These are phyloP conservation scores for Pythium plurisporium DNA, from an alignment of 352 stramenopile genomes.

Conservation along the genomic window DNA sequence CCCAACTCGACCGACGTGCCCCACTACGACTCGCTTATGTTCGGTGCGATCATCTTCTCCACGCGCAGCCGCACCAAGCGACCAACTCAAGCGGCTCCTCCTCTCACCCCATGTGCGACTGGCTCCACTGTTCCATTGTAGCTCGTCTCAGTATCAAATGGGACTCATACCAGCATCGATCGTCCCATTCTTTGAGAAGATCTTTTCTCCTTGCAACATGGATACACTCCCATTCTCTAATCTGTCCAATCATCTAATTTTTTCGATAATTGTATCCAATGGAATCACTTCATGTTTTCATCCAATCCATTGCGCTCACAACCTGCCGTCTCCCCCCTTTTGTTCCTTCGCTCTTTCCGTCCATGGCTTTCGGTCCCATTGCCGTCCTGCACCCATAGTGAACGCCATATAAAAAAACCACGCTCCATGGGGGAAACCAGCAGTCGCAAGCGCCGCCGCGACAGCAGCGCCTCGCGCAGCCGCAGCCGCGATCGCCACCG, in stretches of 20 bases:
- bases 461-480: conserved; percentile 23
- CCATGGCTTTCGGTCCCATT: neutral
- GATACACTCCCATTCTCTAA: neutral
- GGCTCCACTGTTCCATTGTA: too few relatives aligned
- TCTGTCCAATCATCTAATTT: neutral
- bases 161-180: too few relatives aligned
- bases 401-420: conserved; percentile 7
- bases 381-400: conserved; percentile 6
- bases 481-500: conserved; percentile 21
- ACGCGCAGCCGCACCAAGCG: conserved; percentile 82
- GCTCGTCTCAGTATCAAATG: too few relatives aligned
- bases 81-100: too few relatives aligned
- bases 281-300: conserved; percentile 15
- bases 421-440: conserved; percentile 22
- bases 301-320: too few relatives aligned
- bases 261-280: too few relatives aligned
- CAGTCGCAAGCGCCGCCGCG: conserved; percentile 33
- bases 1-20: conserved; percentile 75
- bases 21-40: conserved; percentile 89
- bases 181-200: neutral
- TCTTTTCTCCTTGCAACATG: conserved; percentile 3
- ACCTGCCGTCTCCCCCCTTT: too few relatives aligned
- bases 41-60: conserved; percentile 83
- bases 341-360: too few relatives aligned
- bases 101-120: too few relatives aligned